These are phyloP conservation scores for Fusarium floridanum DNA, from an alignment of 2,329 filamentous ascomycete species.

Conservation along the genomic window DNA sequence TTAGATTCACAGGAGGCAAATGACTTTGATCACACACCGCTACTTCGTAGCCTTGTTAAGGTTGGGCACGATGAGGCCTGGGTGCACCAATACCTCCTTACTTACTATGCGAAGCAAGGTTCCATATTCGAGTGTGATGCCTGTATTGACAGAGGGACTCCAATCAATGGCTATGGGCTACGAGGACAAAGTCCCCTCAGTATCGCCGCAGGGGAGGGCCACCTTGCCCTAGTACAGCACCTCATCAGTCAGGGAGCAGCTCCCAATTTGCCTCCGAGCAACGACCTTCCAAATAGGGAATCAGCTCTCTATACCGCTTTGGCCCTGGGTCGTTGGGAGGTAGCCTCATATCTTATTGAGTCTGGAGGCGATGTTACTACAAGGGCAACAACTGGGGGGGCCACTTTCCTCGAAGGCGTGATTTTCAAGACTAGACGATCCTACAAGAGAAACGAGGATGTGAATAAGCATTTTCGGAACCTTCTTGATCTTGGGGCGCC, in stretches of 20 bases:
- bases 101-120: not conserved
- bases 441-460: fast-evolving
- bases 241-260: not conserved
- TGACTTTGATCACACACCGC: no score
- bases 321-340: fast-evolving
- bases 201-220: not conserved
- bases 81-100: not conserved
- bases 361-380: not conserved
- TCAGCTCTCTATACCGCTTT: not conserved
- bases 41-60: no score
- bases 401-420: not conserved
- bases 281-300: not conserved
- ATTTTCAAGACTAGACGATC: no score
- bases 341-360: not conserved
- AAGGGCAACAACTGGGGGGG: not conserved
- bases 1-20: no score
- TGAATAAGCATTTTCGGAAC: not conserved
- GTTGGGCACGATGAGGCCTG: not conserved
- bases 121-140: not conserved
- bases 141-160: not conserved
- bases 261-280: not conserved
- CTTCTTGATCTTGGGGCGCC: not conserved
- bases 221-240: not conserved
- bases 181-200: not conserved
- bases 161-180: not conserved